Evolutionary conservation across 1,284 basidiomycete species (phyloP).

Genomic region (Moesziomyces sp.): DNA sequence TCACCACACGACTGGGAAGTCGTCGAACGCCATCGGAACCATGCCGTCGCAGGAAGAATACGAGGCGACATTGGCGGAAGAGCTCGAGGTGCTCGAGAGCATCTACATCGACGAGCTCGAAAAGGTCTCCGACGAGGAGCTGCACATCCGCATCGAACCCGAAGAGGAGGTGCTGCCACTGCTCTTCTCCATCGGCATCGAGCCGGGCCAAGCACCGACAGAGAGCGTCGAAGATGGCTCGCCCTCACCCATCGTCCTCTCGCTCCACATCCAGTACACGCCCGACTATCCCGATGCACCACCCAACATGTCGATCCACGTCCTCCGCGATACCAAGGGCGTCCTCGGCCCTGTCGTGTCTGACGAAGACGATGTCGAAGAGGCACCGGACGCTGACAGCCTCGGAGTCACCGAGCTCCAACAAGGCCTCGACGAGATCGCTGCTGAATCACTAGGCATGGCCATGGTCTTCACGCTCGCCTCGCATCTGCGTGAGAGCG

Average conservation of each 20-base stretch:
- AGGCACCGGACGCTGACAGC: conserved; percentile 6
- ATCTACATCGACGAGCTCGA: conserved; percentile 94
- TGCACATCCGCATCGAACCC: conserved; percentile 87
- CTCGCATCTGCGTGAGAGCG: conserved; percentile 82
- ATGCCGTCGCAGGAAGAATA: conserved; percentile 67
- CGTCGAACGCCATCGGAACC: not conserved
- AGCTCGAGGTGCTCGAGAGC: conserved; percentile 93
- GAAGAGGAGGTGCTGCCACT: conserved; percentile 77
- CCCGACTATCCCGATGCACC: conserved; percentile 79
- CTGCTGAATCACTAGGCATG: conserved; percentile 90
- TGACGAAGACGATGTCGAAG: conserved; percentile 9
- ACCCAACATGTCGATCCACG: conserved; percentile 79
- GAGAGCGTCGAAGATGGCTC: conserved; percentile 42
- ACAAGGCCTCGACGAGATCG: conserved; percentile 75
- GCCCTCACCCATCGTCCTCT: conserved; percentile 76
- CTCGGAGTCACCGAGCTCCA: conserved; percentile 32
- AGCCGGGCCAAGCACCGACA: conserved; percentile 32
- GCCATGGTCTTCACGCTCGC: conserved; percentile 97
- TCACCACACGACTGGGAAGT: not conserved
- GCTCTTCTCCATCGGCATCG: conserved; percentile 19
- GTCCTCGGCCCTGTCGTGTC: conserved; percentile 35
- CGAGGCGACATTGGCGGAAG: conserved; percentile 74
- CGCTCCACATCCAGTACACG: conserved; percentile 78
- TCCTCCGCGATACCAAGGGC: conserved; percentile 70
- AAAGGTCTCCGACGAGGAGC: conserved; percentile 85